phyloP scores from a whole-genome alignment of 345 rosid species.

The Salix brachista region DNA sequence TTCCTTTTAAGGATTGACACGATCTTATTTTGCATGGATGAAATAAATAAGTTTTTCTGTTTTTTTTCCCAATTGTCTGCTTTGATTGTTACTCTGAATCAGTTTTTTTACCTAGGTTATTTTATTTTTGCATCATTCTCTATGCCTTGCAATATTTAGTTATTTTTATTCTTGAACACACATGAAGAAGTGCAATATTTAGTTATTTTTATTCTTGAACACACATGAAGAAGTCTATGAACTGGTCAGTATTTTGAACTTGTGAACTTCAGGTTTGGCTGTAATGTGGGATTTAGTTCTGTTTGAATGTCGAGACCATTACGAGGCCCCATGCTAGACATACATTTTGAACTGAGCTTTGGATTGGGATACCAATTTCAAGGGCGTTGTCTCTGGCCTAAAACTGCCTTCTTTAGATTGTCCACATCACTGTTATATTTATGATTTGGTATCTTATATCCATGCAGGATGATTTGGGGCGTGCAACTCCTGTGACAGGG shows the following conservation, averaged over 20 bases:
- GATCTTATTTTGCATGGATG: neutral
- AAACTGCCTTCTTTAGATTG: neutral
- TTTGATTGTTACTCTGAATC: neutral
- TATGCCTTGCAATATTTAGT: too few species aligned
- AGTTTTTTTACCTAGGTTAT: neutral
- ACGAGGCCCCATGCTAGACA: neutral
- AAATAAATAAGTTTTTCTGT: slow-evolving; percentile 1
- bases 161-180: neutral
- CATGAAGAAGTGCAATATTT: too few species aligned
- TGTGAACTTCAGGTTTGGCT: neutral
- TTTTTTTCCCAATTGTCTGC: neutral
- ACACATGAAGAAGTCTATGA: neutral
- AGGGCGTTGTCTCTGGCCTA: neutral
- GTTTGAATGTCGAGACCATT: neutral
- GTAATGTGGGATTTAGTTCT: neutral
- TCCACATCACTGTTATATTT: neutral
- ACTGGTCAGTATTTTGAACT: neutral
- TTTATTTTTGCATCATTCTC: neutral
- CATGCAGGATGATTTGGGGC: slow-evolving; percentile 64
- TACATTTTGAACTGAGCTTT: neutral
- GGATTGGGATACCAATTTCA: neutral
- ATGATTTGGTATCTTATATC: slow-evolving; percentile 7
- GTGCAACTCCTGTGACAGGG: slow-evolving; percentile 28
- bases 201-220: neutral
- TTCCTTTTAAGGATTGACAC: neutral